Base-by-base conservation (phyloP, 371 early-diverging fungal species). In the Neoconidiobolus thromboides region DNA sequence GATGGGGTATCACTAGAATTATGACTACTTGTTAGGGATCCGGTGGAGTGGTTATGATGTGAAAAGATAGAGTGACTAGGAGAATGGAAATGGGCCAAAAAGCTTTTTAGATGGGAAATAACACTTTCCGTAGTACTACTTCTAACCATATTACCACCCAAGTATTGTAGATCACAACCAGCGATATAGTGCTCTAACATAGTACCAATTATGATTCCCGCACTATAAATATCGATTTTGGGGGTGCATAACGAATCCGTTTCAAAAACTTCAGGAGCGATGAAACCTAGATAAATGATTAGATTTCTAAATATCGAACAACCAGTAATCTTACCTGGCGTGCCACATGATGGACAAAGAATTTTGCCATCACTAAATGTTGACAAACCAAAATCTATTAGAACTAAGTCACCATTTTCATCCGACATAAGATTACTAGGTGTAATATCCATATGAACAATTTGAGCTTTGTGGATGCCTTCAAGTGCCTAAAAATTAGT, bases 301-400 rank as follows among this genome's bases (percentile, higher is more conserved):
- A 5, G 7, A 5, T 51, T 14, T 40, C 40, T 10, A 5, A 50
- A 55, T 4, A 14, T 5, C 37, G 14, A 36, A 4, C 26, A 26
- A 26, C 26, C 26, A 26, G 26, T 39, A 3, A 14, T n/a, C 3
- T 37, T 48, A 48, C 48, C 58, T 49, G 58, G 58, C 2, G 46
- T 46, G 40, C 58, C 46, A 48, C 46, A 39, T n/a, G 48, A 36
- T 5, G 44, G 58, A 39, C 48, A 58, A 7, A n/a, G 3, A 2
- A 26, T 9, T 3, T 9, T 15, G 38, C 39, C 48, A 9, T 58
- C n/a, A 39, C 46, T 15, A 2, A 48, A 37, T 3, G 48, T 64
- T 39, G 80, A 75, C 43, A 82, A 73, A 9, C 85, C 85, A 70
- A 80, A 82, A 65, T 82, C 83, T 14, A 84, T 84, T 56, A 84